phyloP scores from a whole-genome alignment of 106 monocot species.

The Platanthera guangdongensis region DNA sequence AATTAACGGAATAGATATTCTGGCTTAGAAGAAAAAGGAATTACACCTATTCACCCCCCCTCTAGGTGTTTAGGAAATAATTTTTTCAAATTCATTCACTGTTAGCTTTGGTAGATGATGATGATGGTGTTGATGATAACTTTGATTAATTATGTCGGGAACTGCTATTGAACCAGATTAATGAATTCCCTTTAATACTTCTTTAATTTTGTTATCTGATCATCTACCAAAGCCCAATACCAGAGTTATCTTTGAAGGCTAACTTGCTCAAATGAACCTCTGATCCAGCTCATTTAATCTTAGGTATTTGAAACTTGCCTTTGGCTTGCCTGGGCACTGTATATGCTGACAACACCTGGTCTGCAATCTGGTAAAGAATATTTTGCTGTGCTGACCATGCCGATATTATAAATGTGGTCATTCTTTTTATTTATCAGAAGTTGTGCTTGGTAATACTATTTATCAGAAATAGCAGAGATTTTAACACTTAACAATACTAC shows the following conservation, averaged over 20 bases:
- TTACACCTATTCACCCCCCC: too few species aligned
- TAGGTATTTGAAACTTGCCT: neutral
- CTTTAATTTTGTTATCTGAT: neutral
- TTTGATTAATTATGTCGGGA: neutral
- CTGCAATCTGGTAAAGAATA: neutral
- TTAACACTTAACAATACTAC: neutral
- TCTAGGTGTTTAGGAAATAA: too few species aligned
- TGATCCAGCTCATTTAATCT: neutral
- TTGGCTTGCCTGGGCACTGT: neutral
- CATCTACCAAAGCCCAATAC: neutral
- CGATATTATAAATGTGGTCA: neutral
- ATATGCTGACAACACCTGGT: neutral
- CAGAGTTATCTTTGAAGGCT: neutral
- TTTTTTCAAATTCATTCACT: too few species aligned
- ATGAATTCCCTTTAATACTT: neutral
- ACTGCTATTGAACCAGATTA: neutral
- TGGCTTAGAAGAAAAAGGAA: too few species aligned
- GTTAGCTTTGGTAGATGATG: too few species aligned
- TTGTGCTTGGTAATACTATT: neutral
- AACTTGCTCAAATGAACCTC: neutral
- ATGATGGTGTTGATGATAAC: too few species aligned
- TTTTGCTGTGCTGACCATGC: neutral
- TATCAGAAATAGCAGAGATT: neutral
- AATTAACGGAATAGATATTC: too few species aligned
- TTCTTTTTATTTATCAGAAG: neutral